These are phyloP conservation scores for Gastrodia elata DNA, from an alignment of 106 monocot species.

Conservation along the genomic window DNA sequence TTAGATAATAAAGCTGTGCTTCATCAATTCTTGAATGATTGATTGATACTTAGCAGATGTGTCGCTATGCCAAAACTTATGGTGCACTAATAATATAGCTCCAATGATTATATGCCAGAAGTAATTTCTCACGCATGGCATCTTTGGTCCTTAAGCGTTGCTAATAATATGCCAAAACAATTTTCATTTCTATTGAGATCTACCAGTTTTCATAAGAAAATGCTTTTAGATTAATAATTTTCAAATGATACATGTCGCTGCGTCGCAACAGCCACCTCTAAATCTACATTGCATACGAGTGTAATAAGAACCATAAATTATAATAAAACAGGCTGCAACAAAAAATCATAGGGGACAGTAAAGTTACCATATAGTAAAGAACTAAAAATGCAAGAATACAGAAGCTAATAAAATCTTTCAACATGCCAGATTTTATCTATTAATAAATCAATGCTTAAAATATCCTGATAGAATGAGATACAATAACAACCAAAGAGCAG, in stretches of 20 bases:
- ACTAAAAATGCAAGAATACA: background rate
- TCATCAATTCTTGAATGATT: too few species aligned
- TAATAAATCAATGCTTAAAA: background rate
- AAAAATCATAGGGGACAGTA: background rate
- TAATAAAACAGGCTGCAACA: background rate
- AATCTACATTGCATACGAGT: background rate
- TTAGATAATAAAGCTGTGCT: too few species aligned
- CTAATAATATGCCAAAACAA: background rate
- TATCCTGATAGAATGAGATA: background rate
- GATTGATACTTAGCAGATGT: too few species aligned
- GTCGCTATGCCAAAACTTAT: too few species aligned
- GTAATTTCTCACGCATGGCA: too few species aligned
- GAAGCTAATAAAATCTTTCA: conserved; percentile 1
- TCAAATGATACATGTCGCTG: background rate
- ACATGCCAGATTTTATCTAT: background rate
- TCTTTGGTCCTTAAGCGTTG: too few species aligned
- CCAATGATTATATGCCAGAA: too few species aligned
- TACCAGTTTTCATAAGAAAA: background rate
- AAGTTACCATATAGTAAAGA: background rate
- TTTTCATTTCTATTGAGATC: background rate
- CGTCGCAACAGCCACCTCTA: background rate
- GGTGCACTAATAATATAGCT: too few species aligned
- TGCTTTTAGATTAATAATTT: background rate
- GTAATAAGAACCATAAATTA: background rate
- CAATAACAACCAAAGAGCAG: background rate